A percentile compares a stretch with the other conserved stretches of the same genome.
phyloP scores from a whole-genome alignment of 148 eudicot species.

The Arctostaphylos glauca region DNA sequence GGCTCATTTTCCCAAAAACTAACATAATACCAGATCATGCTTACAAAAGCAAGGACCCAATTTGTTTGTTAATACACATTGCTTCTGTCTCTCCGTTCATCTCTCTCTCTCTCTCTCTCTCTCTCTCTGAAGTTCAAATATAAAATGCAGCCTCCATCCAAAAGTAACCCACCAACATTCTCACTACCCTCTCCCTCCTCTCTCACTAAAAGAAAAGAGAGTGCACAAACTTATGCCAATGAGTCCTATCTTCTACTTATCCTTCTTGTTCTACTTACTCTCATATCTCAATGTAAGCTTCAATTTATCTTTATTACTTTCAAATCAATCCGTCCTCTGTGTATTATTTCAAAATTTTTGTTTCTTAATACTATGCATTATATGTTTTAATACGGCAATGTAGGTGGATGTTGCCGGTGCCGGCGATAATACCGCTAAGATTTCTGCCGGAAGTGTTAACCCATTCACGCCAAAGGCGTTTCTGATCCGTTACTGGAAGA shows the following conservation, averaged over 20 bases:
- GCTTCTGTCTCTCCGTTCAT: too few species aligned
- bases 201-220: background rate
- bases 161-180: slow-evolving; percentile 47
- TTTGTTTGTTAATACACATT: too few species aligned
- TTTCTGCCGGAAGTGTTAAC: slow-evolving; percentile 21
- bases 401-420: slow-evolving; percentile 14
- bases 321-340: too few species aligned
- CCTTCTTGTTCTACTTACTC: slow-evolving; percentile 7
- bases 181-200: slow-evolving; percentile 18
- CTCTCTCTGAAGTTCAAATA: slow-evolving; percentile 2
- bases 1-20: background rate
- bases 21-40: background rate
- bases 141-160: slow-evolving; percentile 35
- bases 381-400: slow-evolving; percentile 14
- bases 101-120: background rate
- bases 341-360: background rate
- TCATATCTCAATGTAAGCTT: background rate
- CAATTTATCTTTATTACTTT: background rate
- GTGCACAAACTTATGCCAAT: slow-evolving; percentile 24
- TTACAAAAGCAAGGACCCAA: background rate
- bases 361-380: background rate
- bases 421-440: background rate
- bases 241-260: background rate
- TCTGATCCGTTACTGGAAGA: slow-evolving; percentile 57
- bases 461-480: slow-evolving; percentile 46